Percentiles rank a stretch among this genome's conserved stretches.
Conservation (phyloP, 805 yeast genomes). For the Tetrapisispora taiwanensis region DNA sequence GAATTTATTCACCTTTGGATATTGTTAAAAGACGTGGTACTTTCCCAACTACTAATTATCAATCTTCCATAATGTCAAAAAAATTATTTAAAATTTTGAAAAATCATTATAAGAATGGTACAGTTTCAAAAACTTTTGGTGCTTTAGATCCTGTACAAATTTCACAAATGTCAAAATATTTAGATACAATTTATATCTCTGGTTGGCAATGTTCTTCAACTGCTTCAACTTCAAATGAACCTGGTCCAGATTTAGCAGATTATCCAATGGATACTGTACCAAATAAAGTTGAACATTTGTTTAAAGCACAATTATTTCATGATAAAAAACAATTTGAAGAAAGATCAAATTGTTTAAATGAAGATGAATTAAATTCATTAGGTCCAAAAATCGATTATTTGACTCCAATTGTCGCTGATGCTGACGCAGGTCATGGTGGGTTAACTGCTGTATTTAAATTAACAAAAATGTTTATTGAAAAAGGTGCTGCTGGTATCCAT, state of each 20-base stretch:
- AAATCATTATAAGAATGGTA: slow-evolving; percentile 53
- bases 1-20: slow-evolving; percentile 81
- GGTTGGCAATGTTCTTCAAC: slow-evolving; percentile 99
- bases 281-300: slow-evolving; percentile 92
- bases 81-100: slow-evolving; percentile 62
- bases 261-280: slow-evolving; percentile 99
- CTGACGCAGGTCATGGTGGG: slow-evolving; percentile 99
- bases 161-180: slow-evolving; percentile 91
- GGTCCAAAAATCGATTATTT: slow-evolving; percentile 73
- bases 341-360: slow-evolving; percentile 44
- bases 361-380: slow-evolving; percentile 58
- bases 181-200: slow-evolving; percentile 85
- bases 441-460: slow-evolving; percentile 90
- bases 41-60: slow-evolving; percentile 52
- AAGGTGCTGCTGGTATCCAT: slow-evolving; percentile 98
- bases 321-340: slow-evolving; percentile 93
- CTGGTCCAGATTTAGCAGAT: slow-evolving; percentile 96
- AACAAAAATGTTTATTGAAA: slow-evolving; percentile 90
- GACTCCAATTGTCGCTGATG: slow-evolving; percentile 94
- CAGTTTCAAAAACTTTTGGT: slow-evolving; percentile 85
- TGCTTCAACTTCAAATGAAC: slow-evolving; percentile 95
- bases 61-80: slow-evolving; percentile 71
- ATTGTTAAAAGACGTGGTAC: slow-evolving; percentile 85
- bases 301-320: slow-evolving; percentile 94
- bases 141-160: slow-evolving; percentile 94